A percentile compares a stretch with the other conserved stretches of the same genome.
These are phyloP conservation scores for Alectoria sarmentosa DNA, from an alignment of 495 filamentous ascomycete genomes.

Conservation along the genomic window DNA sequence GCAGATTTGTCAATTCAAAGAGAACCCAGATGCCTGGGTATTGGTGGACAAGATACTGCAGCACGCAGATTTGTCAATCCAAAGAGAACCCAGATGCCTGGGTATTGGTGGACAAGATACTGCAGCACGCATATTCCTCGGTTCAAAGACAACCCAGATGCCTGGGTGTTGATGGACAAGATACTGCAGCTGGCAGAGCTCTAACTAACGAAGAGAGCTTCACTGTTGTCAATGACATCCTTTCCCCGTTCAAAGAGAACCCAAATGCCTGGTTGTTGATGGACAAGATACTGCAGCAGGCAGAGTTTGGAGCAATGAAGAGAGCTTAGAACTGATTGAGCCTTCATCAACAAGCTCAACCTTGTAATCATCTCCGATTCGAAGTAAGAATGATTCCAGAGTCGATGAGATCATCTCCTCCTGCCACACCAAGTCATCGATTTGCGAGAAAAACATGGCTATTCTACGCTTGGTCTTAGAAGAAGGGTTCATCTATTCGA, in stretches of 20 bases:
- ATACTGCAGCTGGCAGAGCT: too few species aligned
- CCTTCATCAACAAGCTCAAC: too few species aligned
- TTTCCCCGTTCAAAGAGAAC: constrained; percentile 87
- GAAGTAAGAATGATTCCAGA: too few species aligned
- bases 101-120: constrained; percentile 94
- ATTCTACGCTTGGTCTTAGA: constrained; percentile 93
- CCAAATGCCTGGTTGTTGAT: constrained; percentile 96
- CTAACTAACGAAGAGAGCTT: too few species aligned
- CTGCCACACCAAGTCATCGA: constrained; percentile 86
- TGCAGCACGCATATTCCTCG: too few species aligned
- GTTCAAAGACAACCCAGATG: constrained; percentile 98
- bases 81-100: constrained; percentile 98
- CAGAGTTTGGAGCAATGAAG: too few species aligned
- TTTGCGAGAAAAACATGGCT: constrained; percentile 99
- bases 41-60: constrained; percentile 96
- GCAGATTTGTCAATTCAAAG: constrained; percentile 95
- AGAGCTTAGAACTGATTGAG: too few species aligned
- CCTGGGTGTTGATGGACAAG: constrained; percentile 96
- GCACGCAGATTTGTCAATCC: too few species aligned
- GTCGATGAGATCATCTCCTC: too few species aligned
- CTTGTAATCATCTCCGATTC: too few species aligned
- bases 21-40: constrained; percentile 96
- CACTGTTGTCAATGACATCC: too few species aligned
- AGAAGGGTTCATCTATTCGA: constrained; percentile 97
- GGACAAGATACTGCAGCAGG: too few species aligned